Evolutionary conservation across 2,329 filamentous ascomycete genomes (phyloP), one percentile per base, ranked within the genome.

Genomic region (Ceratocystis harringtonii): DNA sequence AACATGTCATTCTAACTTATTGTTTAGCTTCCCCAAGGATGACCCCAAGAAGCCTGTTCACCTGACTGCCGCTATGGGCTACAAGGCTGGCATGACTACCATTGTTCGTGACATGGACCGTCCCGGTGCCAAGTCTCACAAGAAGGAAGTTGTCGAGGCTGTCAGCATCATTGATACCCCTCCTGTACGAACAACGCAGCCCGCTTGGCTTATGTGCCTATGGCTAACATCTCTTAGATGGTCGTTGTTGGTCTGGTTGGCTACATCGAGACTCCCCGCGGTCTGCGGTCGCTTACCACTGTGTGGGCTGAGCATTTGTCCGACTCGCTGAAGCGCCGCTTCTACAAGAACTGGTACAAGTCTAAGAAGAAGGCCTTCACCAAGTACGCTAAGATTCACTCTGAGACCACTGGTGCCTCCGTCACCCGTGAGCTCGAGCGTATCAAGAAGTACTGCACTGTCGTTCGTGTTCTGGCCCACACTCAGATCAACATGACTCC

Each of bases 321-420:
- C 81, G 94, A 99, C 80, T 94, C 97, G 83, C 78, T 99, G 80
- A 96, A 96, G 88, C 90, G 94, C 76, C 90, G 94, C 78, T 99
- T 99, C 90, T 99, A 99, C 90, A 97, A 97, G 91, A 99, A 99
- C 89, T 99, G 94, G 94, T 99, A 99, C 89, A 96, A 96, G 89
- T 91, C 87, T 86, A 99, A 99, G 92, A 97, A 96, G 90, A 99
- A 99, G 92, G 94, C 94, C 70, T 99, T 99, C 85, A 99, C 94
- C 85, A 96, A 95, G 85, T 99, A 99, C 83, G 90, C 94, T 84
- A 99, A 97, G 90, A 92, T 95, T 87, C 90, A 97, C 88, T 91
- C 92, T 71, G 92, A 97, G 84, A 87, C 81, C 83, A 89, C 80
- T 80, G 92, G 90, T 75, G 82, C 89, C 73, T 91, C 90, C 76